A percentile compares a stretch with the other conserved stretches of the same genome.
Conservation (phyloP, 2,329 filamentous ascomycete species). For the Colletotrichum magnum region DNA sequence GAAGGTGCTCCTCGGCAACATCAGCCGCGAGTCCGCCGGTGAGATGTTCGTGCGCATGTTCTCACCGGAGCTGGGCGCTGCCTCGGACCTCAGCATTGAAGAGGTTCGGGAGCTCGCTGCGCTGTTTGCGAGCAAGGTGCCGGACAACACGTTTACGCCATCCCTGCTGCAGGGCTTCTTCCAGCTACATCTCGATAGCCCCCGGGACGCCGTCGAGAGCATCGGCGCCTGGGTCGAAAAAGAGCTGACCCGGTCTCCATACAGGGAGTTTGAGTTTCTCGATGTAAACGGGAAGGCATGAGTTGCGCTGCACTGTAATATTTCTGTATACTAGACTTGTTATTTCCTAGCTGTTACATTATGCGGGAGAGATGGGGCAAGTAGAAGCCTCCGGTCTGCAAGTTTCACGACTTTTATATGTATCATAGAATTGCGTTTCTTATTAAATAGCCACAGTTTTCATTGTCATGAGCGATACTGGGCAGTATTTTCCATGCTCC, state of each 20-base stretch:
- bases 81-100: slow-evolving; percentile 44
- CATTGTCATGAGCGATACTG: too few relatives aligned
- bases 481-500: too few relatives aligned
- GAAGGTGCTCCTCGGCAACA: slow-evolving; percentile 70
- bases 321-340: slow-evolving; percentile 2
- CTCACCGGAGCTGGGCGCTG: slow-evolving; percentile 50
- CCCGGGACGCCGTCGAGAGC: slow-evolving; percentile 51
- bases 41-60: slow-evolving; percentile 65
- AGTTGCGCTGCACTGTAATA: not conserved
- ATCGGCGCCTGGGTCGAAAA: slow-evolving; percentile 54
- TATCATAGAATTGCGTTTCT: too few relatives aligned
- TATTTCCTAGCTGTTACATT: not conserved
- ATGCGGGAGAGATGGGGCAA: not conserved
- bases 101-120: slow-evolving; percentile 62
- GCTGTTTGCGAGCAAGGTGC: slow-evolving; percentile 68
- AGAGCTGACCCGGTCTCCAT: slow-evolving; percentile 48
- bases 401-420: not conserved
- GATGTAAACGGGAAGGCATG: slow-evolving; percentile 8
- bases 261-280: slow-evolving; percentile 50
- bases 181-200: slow-evolving; percentile 58
- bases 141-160: slow-evolving; percentile 61
- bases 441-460: too few relatives aligned
- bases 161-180: slow-evolving; percentile 66
- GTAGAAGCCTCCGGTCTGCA: not conserved
- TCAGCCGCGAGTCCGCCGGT: slow-evolving; percentile 58